Base-by-base conservation (phyloP, 371 early-diverging fungal species). In the Apophysomyces elegans region DNA sequence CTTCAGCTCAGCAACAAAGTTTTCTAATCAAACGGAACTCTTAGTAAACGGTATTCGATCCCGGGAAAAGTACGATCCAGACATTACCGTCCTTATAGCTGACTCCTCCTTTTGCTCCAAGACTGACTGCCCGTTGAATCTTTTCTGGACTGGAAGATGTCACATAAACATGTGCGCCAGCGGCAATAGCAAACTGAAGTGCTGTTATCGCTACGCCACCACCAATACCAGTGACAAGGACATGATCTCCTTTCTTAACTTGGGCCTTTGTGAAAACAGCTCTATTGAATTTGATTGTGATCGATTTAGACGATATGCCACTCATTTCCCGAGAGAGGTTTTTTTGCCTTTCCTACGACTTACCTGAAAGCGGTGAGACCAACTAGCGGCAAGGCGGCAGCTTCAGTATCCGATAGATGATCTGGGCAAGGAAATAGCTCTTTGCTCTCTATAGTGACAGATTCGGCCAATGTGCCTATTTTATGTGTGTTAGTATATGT, bases 141-240 rank as follows among this genome's bases (percentile, higher is more conserved):
- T 92, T 92, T 45, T 77, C 79, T 2, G 77, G 79, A 38, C 80
- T 84, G n/a, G 88, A 88, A 12, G 89, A 89, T 5, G 91, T 91
- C 46, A 92, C 92, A 70, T 81, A 90, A 4, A 89, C 90, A 60
- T 87, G 80, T n/a, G 91, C 91, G 14, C 91, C 91, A 7, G 73
- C 80, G 32, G 90, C 88, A 8, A 90, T 82, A 26, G 86, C 84
- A 67, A 92, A 88, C 59, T 87, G 86, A 36, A 92, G 70, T 6
- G 89, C 90, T 70, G 83, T 79, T 36, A 91, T 66, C 0, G 92
- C 92, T 39, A 92, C 92, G 58, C 92, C 92, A 54, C 92, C 92
- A 18, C 87, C 90, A 69, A 92, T 90, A 39, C 92, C 92, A 26
- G 91, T 85, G 56, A 92, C 79, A n/a, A 92, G 70, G 3, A 92